Base-by-base conservation (phyloP, 208 protist species). In the Leptomonas seymouri region DNA sequence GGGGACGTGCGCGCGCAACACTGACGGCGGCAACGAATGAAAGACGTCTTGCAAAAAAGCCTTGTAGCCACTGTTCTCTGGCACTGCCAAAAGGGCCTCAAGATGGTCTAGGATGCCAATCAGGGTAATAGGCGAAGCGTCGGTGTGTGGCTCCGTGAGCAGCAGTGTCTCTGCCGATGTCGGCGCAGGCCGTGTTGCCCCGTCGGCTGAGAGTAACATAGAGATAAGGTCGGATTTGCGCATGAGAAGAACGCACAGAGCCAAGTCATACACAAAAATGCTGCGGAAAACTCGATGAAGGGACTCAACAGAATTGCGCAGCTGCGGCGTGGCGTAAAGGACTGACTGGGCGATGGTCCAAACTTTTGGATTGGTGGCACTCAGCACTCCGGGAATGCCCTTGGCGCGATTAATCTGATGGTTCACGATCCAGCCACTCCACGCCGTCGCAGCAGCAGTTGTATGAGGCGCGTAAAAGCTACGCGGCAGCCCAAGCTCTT, bases 311-410 rank as follows among this genome's bases (percentile, higher is more conserved):
- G 71, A 64, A n/a, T 21, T 41, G 63, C 84, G 57, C 21, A 85
- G 61, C 36, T 78, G 55, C 12, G 77, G 76, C 21, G 71, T 83
- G 21, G 71, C 74, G 71, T 88, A 90, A 25, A 93, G 54, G 51
- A 74, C 59, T n/a, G 67, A 80, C 76, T 93, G 87, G 27, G 80
- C 78, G 28, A 71, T 54, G n/a, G 87, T 84, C 87, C 87, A 93
- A 39, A 84, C 41, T 12, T 48, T 65, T n/a, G 71, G 71, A 36
- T 76, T 76, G 28, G 71, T 76, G 48, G 62, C 62, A 30, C 63
- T 70, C 63, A 76, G 56, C 57, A 76, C 53, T 0, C 71, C 71
- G 27, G 71, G 71, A 30, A 76, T 55, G 31, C 28, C 44, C 16
- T 62, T 63, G 5, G 57, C 71, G 16, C 67, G 71, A 18, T 44